Conservation (phyloP, 176 grass and related monocot species). For the bread wheat (Triticum aestivum) region IWGSC_CS_RefSeq_v2.1 NC_057799.1:553158900-553159399, state of each 20-base stretch:
- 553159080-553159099: slow-evolving; percentile 19
- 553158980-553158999: too few relatives aligned
- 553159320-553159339: background rate
- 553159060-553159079: background rate
- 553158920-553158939: too few relatives aligned
- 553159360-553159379: background rate
- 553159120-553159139: slow-evolving; percentile 50
- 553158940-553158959: too few relatives aligned
- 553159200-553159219: too few relatives aligned
- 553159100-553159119: slow-evolving; percentile 39
- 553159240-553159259: background rate
- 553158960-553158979: too few relatives aligned
- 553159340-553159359: too few relatives aligned
- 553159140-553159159: slow-evolving; percentile 38
- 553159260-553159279: background rate
- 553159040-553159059: background rate
- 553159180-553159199: background rate
- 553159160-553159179: background rate
- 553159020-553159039: background rate
- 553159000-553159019: too few relatives aligned
- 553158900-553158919: too few relatives aligned
- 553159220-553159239: background rate
- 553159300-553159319: background rate
- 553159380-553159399: background rate
- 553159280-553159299: background rate